Evolutionary conservation across 108 stramenopile species (phyloP).

Genomic region (Pseudonitzschia pungens): DNA sequence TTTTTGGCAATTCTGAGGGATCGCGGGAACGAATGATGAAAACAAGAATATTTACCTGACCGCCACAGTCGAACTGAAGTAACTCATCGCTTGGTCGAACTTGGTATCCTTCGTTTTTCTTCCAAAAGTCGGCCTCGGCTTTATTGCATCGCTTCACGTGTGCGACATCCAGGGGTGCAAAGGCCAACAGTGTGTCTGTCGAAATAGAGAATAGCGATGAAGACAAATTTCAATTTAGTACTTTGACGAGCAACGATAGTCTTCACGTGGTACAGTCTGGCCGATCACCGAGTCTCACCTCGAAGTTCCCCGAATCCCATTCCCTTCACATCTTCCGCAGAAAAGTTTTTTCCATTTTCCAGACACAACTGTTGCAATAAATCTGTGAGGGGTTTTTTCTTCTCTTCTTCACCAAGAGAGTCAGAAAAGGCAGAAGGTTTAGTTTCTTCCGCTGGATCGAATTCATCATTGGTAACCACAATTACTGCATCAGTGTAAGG

Average conservation of each 20-base stretch:
- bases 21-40: neutral
- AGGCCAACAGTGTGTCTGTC: constrained; percentile 82
- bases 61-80: constrained; percentile 98
- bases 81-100: constrained; percentile 76
- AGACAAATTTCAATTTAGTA: neutral
- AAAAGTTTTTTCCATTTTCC: constrained; percentile 35
- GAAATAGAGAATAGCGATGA: neutral
- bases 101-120: constrained; percentile 73
- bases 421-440: constrained; percentile 26
- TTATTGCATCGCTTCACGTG: constrained; percentile 92
- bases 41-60: constrained; percentile 58
- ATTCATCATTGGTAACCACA: constrained; percentile 92
- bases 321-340: constrained; percentile 57
- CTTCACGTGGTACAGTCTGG: neutral
- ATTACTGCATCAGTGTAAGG: constrained; percentile 95
- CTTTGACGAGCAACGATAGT: neutral
- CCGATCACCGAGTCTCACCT: neutral
- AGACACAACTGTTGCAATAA: constrained; percentile 49
- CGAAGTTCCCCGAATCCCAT: constrained; percentile 94
- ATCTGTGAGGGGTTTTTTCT: constrained; percentile 61
- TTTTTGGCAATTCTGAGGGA: neutral
- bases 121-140: constrained; percentile 98
- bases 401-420: constrained; percentile 28
- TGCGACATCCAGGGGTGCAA: constrained; percentile 80
- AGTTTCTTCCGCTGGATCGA: constrained; percentile 40